Evolutionary conservation across 1,139 yeast species (phyloP), one percentile per base, ranked within the genome.

Genomic region (Protomyces macrosporus): DNA sequence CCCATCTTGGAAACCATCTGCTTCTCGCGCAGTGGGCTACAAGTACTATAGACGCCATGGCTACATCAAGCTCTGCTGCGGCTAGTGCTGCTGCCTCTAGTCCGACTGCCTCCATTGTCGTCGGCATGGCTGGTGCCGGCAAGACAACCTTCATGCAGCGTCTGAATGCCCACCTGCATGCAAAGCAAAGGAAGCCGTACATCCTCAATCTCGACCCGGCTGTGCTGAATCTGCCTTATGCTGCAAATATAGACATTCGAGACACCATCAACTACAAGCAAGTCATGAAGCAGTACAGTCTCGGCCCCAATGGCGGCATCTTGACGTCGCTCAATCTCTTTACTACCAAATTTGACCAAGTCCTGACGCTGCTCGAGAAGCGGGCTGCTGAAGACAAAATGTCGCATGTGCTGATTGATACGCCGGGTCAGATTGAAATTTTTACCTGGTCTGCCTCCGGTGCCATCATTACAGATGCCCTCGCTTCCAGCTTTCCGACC

Each of bases 251-350:
- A 68, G 99, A 95, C 75, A 93, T 95, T 67, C 80, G 99, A 71
- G 99, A 95, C 75, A 89, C 98, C 0, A 90, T 95, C 66, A 93
- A 95, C 73, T 95, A 95, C 75, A 88, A 88, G 70, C 91, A 93
- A 72, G 98, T 95, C 51, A 93, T 93, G 98, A 95, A 90, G 71
- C 83, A 84, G 71, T 78, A 93, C 73, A 88, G 88, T 67, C 76
- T 95, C 65, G 99, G 99, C 0, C 99, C 99, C 7, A 95, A 95
- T 73, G 99, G 99, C 61, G 98, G 98, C 5, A 95, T 95, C 73
- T 96, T 95, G 69, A 95, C 98, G 0, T 89, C 97, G 14, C 79
- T 95, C 67, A 95, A 95, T 72, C 78, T 95, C 64, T 95, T 95
- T 72, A 80, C 97, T 60, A 95, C 99, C 35, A 95, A 95, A 75